These are phyloP conservation scores for Chaetomium cochliodes DNA, from an alignment of 495 filamentous ascomycete species.

Conservation along the genomic window DNA sequence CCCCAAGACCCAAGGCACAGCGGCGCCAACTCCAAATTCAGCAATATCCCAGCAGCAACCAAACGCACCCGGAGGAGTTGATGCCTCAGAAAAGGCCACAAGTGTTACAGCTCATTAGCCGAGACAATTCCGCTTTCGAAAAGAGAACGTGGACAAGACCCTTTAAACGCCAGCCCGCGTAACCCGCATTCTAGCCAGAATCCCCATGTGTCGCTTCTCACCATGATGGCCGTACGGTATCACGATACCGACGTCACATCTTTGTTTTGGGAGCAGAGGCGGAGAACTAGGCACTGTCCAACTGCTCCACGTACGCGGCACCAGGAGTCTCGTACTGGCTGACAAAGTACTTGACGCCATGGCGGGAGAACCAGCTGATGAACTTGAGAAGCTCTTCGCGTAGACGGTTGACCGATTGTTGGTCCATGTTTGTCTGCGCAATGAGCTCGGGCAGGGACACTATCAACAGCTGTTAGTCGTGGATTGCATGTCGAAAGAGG, in stretches of 20 bases:
- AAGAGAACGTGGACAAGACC: no score
- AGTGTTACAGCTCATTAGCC: no score
- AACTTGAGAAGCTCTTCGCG: conserved; percentile 84
- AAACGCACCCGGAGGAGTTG: background rate
- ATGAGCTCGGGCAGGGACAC: conserved; percentile 90
- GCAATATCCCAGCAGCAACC: background rate
- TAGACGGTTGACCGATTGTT: conserved; percentile 78
- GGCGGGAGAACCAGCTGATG: conserved; percentile 73
- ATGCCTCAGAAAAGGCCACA: no score
- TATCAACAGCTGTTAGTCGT: conserved; percentile 39
- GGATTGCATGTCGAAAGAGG: background rate
- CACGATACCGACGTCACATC: no score
- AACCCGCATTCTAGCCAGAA: no score
- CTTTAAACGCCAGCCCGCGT: no score
- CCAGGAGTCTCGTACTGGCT: conserved; percentile 67
- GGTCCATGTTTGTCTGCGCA: conserved; percentile 96
- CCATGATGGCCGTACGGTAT: no score
- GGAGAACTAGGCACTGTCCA: conserved; percentile 33
- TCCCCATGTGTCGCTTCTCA: no score
- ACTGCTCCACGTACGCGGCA: conserved; percentile 52
- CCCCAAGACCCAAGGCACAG: background rate
- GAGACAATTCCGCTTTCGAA: no score
- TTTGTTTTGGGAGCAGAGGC: background rate
- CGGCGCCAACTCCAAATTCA: background rate
- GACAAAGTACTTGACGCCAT: conserved; percentile 71